phyloP scores from a whole-genome alignment of 148 eudicot species.

The Chenopodium quinoa region DNA sequence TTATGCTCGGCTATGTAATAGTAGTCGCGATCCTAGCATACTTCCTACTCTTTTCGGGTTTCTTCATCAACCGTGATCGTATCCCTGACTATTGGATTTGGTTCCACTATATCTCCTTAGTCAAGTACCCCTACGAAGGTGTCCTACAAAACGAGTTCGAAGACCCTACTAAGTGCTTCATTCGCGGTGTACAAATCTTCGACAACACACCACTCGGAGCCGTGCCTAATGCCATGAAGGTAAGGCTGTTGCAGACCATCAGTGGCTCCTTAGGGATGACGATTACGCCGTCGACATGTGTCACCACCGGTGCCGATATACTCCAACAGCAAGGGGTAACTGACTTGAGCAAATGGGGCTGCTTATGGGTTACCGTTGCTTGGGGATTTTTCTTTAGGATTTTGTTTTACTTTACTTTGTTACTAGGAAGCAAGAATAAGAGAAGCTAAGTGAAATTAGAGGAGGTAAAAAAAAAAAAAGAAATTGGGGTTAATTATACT shows the following conservation, averaged over 20 bases:
- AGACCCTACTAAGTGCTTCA: constrained; percentile 56
- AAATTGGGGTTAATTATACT: neutral
- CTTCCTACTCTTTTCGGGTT: constrained; percentile 76
- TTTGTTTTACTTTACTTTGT: constrained; percentile 62
- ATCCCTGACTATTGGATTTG: constrained; percentile 85
- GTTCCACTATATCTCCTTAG: constrained; percentile 86
- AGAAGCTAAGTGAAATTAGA: constrained; percentile 40
- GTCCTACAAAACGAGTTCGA: constrained; percentile 73
- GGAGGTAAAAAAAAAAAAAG: neutral
- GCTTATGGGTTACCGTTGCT: constrained; percentile 70
- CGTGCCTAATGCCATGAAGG: constrained; percentile 52
- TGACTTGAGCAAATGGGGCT: constrained; percentile 65
- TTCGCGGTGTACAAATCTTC: constrained; percentile 71
- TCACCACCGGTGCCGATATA: constrained; percentile 71
- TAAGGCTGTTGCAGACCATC: constrained; percentile 45
- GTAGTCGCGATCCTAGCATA: constrained; percentile 79
- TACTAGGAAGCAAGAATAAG: constrained; percentile 81
- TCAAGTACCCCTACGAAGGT: constrained; percentile 79
- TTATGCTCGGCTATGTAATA: constrained; percentile 77
- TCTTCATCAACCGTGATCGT: constrained; percentile 71
- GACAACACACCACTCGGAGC: constrained; percentile 61
- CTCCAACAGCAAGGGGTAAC: constrained; percentile 68
- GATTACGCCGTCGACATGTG: constrained; percentile 58
- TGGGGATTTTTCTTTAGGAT: constrained; percentile 92
- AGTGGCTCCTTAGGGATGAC: constrained; percentile 57